Percentiles rank a stretch among this genome's conserved stretches.
phyloP scores from a whole-genome alignment of 2,329 filamentous ascomycete species.

The Diaporthe nobilis region DNA sequence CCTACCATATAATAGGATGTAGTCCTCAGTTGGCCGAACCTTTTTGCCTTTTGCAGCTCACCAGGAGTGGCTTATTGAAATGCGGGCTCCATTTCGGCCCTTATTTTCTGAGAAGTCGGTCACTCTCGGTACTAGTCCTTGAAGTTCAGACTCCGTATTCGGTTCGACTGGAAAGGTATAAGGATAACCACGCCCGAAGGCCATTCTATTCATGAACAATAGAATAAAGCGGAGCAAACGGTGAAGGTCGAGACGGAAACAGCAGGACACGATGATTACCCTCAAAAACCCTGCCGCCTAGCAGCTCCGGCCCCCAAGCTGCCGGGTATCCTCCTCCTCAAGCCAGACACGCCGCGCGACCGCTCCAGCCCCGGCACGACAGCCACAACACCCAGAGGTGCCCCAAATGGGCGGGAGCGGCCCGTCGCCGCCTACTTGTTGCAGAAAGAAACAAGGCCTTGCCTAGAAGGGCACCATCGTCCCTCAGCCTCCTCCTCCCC shows the following conservation, averaged over 20 bases:
- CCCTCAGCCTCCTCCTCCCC: neutral
- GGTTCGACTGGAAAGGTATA: neutral
- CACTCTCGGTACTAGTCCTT: neutral
- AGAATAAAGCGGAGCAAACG: neutral
- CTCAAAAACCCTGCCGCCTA: neutral
- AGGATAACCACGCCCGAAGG: no score
- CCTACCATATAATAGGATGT: no score
- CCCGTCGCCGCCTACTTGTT: neutral
- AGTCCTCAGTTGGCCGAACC: no score
- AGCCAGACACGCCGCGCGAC: neutral
- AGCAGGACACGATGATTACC: neutral
- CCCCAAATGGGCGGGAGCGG: neutral
- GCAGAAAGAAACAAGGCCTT: neutral
- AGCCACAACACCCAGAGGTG: neutral
- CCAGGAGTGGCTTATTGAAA: no score
- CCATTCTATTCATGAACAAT: neutral
- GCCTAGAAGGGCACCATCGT: neutral
- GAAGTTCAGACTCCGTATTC: neutral
- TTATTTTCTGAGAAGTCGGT: neutral
- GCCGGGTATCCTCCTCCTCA: no score
- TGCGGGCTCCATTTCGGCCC: no score
- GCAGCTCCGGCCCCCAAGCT: no score
- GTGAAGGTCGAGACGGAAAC: neutral
- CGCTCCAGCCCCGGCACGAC: neutral
- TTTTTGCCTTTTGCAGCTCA: no score